These are phyloP conservation scores for Ensete ventricosum DNA, from an alignment of 176 grass and related monocot species.

Conservation along the genomic window DNA sequence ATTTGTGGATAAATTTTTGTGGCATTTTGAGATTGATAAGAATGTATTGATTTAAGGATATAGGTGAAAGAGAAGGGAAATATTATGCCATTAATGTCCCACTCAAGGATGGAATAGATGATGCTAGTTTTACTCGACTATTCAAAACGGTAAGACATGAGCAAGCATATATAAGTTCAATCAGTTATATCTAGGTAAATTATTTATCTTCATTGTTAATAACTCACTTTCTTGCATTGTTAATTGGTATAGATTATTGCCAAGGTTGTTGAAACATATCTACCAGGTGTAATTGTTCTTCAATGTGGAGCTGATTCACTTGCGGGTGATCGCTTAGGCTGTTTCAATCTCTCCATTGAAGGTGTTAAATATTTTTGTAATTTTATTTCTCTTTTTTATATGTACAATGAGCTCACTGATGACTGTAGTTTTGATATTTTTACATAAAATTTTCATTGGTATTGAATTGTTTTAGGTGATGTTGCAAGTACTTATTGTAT, in stretches of 20 bases:
- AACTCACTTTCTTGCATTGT: background rate
- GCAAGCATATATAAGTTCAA: background rate
- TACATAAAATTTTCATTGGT: background rate
- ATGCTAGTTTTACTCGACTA: constrained; percentile 76
- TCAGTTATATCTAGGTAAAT: background rate
- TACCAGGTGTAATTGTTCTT: constrained; percentile 92
- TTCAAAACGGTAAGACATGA: constrained; percentile 56
- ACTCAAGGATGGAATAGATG: constrained; percentile 99
- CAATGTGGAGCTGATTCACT: constrained; percentile 99
- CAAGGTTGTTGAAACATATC: constrained; percentile 89
- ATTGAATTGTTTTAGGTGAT: too few relatives aligned
- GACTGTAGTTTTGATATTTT: background rate
- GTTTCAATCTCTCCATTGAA: constrained; percentile 99
- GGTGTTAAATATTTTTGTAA: constrained; percentile 33
- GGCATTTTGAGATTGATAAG: background rate
- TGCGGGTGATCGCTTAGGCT: constrained; percentile 85
- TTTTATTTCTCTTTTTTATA: constrained; percentile 1
- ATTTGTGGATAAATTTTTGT: background rate
- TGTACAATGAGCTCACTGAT: too few relatives aligned
- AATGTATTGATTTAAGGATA: constrained; percentile 41
- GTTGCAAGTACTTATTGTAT: too few relatives aligned
- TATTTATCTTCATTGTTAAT: background rate
- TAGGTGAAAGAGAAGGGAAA: constrained; percentile 95
- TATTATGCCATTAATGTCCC: constrained; percentile 97
- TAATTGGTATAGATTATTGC: constrained; percentile 67